These are phyloP conservation scores for Pterocarpus santalinus DNA, from an alignment of 306 rosid genomes.

Conservation along the genomic window DNA sequence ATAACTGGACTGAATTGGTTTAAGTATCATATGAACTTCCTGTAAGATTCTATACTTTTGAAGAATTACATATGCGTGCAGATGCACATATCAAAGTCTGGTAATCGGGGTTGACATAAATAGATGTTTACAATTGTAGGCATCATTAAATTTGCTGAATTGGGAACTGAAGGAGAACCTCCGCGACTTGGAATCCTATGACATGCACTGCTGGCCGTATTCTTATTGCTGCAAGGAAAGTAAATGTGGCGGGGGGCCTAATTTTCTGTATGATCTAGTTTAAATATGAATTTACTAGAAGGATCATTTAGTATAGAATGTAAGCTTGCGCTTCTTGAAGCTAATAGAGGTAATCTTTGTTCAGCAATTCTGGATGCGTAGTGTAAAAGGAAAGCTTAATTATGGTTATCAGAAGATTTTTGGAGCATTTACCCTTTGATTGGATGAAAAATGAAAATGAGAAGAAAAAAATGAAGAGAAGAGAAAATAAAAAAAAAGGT, in stretches of 20 bases:
- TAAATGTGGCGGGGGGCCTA: background rate
- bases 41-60: constrained; percentile 10
- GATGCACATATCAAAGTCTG: background rate
- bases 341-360: background rate
- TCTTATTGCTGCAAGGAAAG: constrained; percentile 4
- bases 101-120: constrained; percentile 24
- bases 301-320: constrained; percentile 3
- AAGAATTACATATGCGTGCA: background rate
- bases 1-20: background rate
- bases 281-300: constrained; percentile 3
- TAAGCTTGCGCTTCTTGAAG: constrained; percentile 11
- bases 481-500: too few species aligned
- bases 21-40: background rate
- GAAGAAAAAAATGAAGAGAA: too few species aligned
- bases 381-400: background rate
- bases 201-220: constrained; percentile 33
- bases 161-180: constrained; percentile 23
- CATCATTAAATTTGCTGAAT: constrained; percentile 2
- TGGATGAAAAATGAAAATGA: too few species aligned
- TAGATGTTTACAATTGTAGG: constrained; percentile 20
- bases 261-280: background rate
- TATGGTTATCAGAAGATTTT: background rate
- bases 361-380: background rate
- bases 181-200: constrained; percentile 5
- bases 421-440: too few species aligned